Conservation (phyloP, 495 filamentous ascomycete species). For the Staphylotrichum longicolle region DNA sequence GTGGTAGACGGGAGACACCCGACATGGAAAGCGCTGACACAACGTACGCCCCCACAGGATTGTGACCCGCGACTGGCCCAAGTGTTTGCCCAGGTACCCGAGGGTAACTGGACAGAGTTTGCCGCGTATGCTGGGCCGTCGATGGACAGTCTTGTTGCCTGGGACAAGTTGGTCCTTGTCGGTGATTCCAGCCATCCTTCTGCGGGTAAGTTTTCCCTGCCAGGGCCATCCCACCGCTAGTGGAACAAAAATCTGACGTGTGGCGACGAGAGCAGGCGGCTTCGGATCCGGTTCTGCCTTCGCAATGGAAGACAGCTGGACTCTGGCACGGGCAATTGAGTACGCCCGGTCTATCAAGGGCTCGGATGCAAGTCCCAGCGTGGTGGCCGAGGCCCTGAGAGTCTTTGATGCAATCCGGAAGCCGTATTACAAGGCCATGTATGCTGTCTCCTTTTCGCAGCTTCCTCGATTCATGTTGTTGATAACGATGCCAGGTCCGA, state of each 20-base stretch:
- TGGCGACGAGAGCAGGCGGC: background rate
- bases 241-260: background rate
- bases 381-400: constrained; percentile 35
- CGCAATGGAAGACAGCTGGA: constrained; percentile 52
- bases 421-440: constrained; percentile 48
- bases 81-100: constrained; percentile 36
- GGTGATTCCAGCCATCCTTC: constrained; percentile 52
- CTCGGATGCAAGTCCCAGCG: constrained; percentile 9
- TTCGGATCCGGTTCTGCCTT: constrained; percentile 50
- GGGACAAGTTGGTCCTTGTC: constrained; percentile 48
- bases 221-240: background rate
- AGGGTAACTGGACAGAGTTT: constrained; percentile 46
- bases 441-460: constrained; percentile 12
- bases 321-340: constrained; percentile 45
- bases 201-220: constrained; percentile 39
- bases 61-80: constrained; percentile 39
- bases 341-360: constrained; percentile 15
- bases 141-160: constrained; percentile 39
- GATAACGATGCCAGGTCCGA: constrained; percentile 7
- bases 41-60: constrained; percentile 15
- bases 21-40: background rate
- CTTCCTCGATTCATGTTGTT: background rate
- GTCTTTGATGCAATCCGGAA: constrained; percentile 45
- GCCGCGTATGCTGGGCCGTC: constrained; percentile 44
- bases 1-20: constrained; percentile 4